Evolutionary conservation across 805 yeast species (phyloP), one percentile per base, ranked within the genome.

Genomic region (Ogataea paraovalis): DNA sequence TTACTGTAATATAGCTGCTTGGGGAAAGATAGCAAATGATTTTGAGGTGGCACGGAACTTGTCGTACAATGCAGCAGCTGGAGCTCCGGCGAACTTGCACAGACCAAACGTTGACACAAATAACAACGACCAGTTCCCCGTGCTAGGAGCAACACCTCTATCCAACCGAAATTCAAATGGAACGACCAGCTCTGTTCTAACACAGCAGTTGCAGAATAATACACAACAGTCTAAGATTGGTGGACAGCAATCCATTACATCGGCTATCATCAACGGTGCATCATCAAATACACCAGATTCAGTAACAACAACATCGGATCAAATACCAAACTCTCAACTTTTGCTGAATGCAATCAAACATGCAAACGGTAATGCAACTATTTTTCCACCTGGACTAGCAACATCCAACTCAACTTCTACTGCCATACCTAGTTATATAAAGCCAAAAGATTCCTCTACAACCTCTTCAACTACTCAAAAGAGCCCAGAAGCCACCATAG

Each of bases 41-140:
- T 39, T 51, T 20, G 52, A 53, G 12, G 23, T 44, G 30, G 43
- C 54, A 44, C 53, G 51, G 38, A 44, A 36, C 32, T 13, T 50
- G 40, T 33, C 55, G 13, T 53, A 50, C 23, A 50, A 44, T 21
- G 46, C 49, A 12, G 54, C 50, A 18, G 49, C 53, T 9, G 45
- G 53, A 19, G 49, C 50, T 2, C 39, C 47, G 2, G 48, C 45
- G 2, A 40, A 40, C 7, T 16, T 53, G 25, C 43, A 42, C 25
- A 48, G 49, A 40, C 28, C 43, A 34, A 44, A 19, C 20, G 32
- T 20, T 22, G 50, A 37, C 21, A 19, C 51, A 7, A 45, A 41
- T 14, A 55, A 45, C 30, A 52, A 48, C 36, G 65, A 59, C 9
- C 60, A 61, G 32, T 62, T 59, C 41, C 68, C 67, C 13, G 61